Evolutionary conservation across 2,329 filamentous ascomycete species (phyloP).

Genomic region (Pseudogymnoascus sp.): DNA sequence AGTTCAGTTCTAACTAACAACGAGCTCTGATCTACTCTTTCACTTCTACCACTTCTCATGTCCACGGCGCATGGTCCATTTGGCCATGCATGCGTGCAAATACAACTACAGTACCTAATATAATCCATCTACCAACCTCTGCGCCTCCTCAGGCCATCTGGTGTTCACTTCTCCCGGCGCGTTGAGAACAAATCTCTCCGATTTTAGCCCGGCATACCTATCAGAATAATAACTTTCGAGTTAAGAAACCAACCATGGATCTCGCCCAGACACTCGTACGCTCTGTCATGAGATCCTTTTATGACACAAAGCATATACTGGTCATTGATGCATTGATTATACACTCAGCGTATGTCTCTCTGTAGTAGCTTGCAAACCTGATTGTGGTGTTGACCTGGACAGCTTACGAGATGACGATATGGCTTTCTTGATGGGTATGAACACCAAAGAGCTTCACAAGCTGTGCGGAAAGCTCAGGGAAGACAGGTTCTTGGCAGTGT

Average conservation of each 20-base stretch:
- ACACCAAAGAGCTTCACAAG: slow-evolving; percentile 86
- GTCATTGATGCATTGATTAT: slow-evolving; percentile 73
- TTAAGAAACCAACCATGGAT: slow-evolving; percentile 42
- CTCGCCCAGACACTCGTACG: slow-evolving; percentile 73
- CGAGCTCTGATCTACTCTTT: not conserved
- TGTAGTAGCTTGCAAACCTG: slow-evolving; percentile 11
- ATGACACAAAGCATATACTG: slow-evolving; percentile 75
- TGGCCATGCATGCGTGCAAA: not conserved
- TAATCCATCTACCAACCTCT: not conserved
- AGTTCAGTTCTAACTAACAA: not conserved
- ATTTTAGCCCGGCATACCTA: not conserved
- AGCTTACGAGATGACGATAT: slow-evolving; percentile 81
- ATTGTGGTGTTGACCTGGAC: slow-evolving; percentile 26
- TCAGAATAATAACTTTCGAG: not conserved
- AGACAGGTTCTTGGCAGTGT: slow-evolving; percentile 78
- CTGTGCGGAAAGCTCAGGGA: slow-evolving; percentile 78
- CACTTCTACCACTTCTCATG: not conserved
- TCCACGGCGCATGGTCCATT: not conserved
- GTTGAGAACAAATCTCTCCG: not conserved
- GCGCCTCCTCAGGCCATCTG: not conserved
- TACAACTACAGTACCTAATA: not conserved
- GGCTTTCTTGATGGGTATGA: slow-evolving; percentile 77
- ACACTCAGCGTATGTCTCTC: slow-evolving; percentile 55
- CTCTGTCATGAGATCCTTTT: slow-evolving; percentile 79
- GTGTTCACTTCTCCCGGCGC: not conserved